Evolutionary conservation across 768 basidiomycete species (phyloP).

Genomic region (Hygrophoropsis aurantiaca): DNA sequence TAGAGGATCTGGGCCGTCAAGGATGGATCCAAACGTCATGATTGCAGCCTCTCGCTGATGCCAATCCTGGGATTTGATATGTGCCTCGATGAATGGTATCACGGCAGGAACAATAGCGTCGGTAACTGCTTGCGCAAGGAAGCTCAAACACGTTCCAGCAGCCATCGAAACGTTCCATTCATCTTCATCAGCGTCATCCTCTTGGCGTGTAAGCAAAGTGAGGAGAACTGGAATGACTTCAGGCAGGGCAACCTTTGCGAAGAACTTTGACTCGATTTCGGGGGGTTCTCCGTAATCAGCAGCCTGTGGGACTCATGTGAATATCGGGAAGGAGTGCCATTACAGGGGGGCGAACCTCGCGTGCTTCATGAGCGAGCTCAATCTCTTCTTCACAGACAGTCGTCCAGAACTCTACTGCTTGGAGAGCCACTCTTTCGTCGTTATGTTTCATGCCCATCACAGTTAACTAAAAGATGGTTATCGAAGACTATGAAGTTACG

Average conservation of each 20-base stretch:
- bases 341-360: conserved; percentile 59
- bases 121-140: conserved; percentile 87
- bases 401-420: conserved; percentile 99
- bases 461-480: conserved; percentile 63
- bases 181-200: conserved; percentile 96
- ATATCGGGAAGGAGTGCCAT: conserved; percentile 4
- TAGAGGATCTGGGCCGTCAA: conserved; percentile 90
- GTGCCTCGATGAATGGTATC: conserved; percentile 96
- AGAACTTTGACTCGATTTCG: conserved; percentile 83
- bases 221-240: conserved; percentile 95
- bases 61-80: conserved; percentile 94
- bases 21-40: conserved; percentile 97
- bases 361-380: conserved; percentile 86
- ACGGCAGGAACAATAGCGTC: conserved; percentile 90
- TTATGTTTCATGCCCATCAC: conserved; percentile 95
- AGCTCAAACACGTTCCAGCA: conserved; percentile 85
- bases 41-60: conserved; percentile 94
- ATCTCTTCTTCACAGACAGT: conserved; percentile 98
- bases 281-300: conserved; percentile 86
- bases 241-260: conserved; percentile 91
- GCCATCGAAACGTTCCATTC: conserved; percentile 99
- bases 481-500: conserved; percentile 7
- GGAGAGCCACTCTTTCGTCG: conserved; percentile 89
- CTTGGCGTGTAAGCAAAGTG: conserved; percentile 84
- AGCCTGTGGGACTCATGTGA: conserved; percentile 49